Base-by-base conservation (phyloP, 75 land plant genomes). In the Picea glauca region DNA sequence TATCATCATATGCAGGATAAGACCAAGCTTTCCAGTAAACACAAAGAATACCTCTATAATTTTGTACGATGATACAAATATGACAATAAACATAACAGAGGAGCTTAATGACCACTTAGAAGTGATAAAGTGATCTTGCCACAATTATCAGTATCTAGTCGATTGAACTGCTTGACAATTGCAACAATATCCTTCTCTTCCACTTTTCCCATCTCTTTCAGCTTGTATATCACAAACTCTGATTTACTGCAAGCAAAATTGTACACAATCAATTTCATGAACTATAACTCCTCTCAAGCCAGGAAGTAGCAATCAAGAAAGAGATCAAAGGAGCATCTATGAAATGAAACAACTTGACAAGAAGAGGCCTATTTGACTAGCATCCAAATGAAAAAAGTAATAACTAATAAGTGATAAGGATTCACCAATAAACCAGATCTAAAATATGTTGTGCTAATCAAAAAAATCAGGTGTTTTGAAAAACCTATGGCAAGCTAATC, bases 161-260 rank as follows among this genome's bases (percentile, higher is more conserved):
- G 84, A 68, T 82, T 87, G 80, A 91, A 91, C 78, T 91, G 93
- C 50, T 75, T 61, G 54, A 85, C 83, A 21, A 89, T 89, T 60
- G 87, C 85, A 72, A 80, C 2, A 70, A 91, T 81, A 15, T 91
- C 89, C 54, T 83, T 81, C 31, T 87, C 83, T 23, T 66, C 67
- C 13, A 91, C 80, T 73, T 89, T 87, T 17, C 89, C 91, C 91
- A 91, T 84, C 79, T 91, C 91, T 70, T 87, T 91, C 13, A 91
- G 83, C 82, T 91, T 91, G 87, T 87, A 85, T 57, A 91, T 77
- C 18, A 91, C 92, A 83, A n/a, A 88, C 72, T 91, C 93, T 60
- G 93, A 91, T 76, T 91, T 91, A 74, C 93, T 91, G 91, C 38
- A 84, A 77, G 54, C 54, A 70, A 40, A 65, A 70, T 7, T n/a